Base-by-base conservation (phyloP, 1,139 yeast species). In the Magnusiomyces tetraspermus region DNA sequence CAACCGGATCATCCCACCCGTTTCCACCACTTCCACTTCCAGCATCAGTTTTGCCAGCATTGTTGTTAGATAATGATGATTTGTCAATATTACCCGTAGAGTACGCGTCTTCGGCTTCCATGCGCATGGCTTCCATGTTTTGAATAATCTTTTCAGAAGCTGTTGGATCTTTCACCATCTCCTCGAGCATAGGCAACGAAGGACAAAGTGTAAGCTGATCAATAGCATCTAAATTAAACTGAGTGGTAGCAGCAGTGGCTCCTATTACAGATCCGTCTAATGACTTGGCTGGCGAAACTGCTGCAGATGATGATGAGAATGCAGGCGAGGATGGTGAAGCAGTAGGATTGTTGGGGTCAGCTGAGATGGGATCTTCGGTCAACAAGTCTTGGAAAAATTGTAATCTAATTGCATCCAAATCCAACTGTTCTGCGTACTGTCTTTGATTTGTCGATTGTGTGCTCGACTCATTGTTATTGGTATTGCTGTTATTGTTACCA, bases 141-240 rank as follows among this genome's bases (percentile, higher is more conserved):
- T 21, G 48, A 13, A 33, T 33, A 21, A 45, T 33, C 10, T 31
- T 49, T 22, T 54, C 55, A 21, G 59, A 48, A 23, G 59, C 50
- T 4, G 59, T 55, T n/a, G 68, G 68, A 63, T 83, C 89, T 21
- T 73, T 71, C 30, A 83, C 72, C 0, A 83, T 88, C 13, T 72
- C 68, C 53, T 77, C 74, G 49, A 85, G 71, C 53, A 79, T 80
- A 17, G 67, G 72, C 58, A 84, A 71, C 0, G 90, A 82, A 0
- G 88, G 85, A 58, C 89, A 83, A 1, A 84, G 69, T 4, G 77
- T 72, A 13, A 73, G 60, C 10, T 60, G 60, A 8, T 75, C 76
- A 6, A 36, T 28, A 6, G 33, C 33, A 11, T 28, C 33, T 11
- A 28, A 11, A 11, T 28, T 28, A 11, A 28, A 28, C 33, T 6